Evolutionary conservation across 2,329 filamentous ascomycete species (phyloP).

Genomic region (Clonostachys sp.): DNA sequence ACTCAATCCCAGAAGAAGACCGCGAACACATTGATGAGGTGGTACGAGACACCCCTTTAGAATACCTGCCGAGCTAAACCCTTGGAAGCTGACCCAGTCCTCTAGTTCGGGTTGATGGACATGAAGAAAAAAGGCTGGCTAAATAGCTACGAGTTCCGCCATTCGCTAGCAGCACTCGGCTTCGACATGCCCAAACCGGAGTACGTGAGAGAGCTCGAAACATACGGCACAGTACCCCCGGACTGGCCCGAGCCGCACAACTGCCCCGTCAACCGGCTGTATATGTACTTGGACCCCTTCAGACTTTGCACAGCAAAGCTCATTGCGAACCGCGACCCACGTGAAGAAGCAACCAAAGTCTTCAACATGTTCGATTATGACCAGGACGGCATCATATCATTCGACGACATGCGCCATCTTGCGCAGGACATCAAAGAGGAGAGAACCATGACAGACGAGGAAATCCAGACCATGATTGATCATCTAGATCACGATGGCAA

Average conservation of each 20-base stretch:
- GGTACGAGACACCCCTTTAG: slow-evolving; percentile 43
- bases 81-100: neutral
- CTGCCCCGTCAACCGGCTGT: slow-evolving; percentile 37
- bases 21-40: slow-evolving; percentile 91
- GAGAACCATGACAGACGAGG: slow-evolving; percentile 79
- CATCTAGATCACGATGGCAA: slow-evolving; percentile 96
- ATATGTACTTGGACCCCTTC: slow-evolving; percentile 51
- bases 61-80: neutral
- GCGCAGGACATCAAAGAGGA: slow-evolving; percentile 84
- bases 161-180: slow-evolving; percentile 90
- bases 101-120: slow-evolving; percentile 88
- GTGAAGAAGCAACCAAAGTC: slow-evolving; percentile 85
- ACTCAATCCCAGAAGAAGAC: slow-evolving; percentile 74
- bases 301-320: slow-evolving; percentile 72
- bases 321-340: slow-evolving; percentile 77
- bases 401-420: slow-evolving; percentile 83
- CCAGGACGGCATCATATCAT: slow-evolving; percentile 82
- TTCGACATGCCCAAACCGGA: slow-evolving; percentile 87
- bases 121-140: slow-evolving; percentile 91
- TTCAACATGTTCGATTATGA: slow-evolving; percentile 93
- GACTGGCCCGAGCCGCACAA: slow-evolving; percentile 43
- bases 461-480: slow-evolving; percentile 93
- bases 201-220: slow-evolving; percentile 74
- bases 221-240: slow-evolving; percentile 70
- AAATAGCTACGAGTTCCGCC: slow-evolving; percentile 97